These are phyloP conservation scores for Naganishia onofrii DNA, from an alignment of 768 basidiomycete genomes.

Conservation along the genomic window DNA sequence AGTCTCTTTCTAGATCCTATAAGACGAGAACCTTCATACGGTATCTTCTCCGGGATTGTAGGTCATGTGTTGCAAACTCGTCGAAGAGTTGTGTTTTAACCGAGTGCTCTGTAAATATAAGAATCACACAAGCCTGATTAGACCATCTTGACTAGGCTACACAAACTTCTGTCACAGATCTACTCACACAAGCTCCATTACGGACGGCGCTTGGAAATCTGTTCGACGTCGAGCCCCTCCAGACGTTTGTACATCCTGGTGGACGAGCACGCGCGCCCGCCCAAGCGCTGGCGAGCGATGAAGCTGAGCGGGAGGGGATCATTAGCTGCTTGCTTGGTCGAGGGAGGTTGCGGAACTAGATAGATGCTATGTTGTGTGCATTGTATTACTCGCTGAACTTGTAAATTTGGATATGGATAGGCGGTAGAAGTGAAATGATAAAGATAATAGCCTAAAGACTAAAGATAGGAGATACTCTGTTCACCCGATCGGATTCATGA, in stretches of 20 bases:
- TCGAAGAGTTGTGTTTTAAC: slow-evolving; percentile 1
- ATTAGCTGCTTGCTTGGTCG: background rate
- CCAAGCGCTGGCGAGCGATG: slow-evolving; percentile 6
- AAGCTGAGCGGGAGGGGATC: slow-evolving; percentile 11
- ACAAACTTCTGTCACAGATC: background rate
- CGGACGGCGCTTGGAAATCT: background rate
- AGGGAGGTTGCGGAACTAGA: no score
- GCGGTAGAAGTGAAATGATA: no score
- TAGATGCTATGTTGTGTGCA: slow-evolving; percentile 1
- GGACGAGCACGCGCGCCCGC: background rate
- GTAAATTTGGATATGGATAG: no score
- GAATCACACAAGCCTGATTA: background rate
- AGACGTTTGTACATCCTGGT: background rate
- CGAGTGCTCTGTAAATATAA: background rate
- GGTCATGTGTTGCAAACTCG: slow-evolving; percentile 5
- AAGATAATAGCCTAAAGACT: background rate
- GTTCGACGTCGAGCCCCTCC: background rate
- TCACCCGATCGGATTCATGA: slow-evolving; percentile 9
- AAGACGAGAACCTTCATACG: slow-evolving; percentile 5
- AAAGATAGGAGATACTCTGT: slow-evolving; percentile 7
- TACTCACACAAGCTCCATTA: slow-evolving; percentile 3
- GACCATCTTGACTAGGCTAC: background rate
- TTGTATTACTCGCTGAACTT: no score
- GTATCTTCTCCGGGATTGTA: slow-evolving; percentile 23
- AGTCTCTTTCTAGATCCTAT: slow-evolving; percentile 14